Evolutionary conservation across 2,329 filamentous ascomycete species (phyloP), one percentile per base, ranked within the genome.

Genomic region (Talaromyces sp.): DNA sequence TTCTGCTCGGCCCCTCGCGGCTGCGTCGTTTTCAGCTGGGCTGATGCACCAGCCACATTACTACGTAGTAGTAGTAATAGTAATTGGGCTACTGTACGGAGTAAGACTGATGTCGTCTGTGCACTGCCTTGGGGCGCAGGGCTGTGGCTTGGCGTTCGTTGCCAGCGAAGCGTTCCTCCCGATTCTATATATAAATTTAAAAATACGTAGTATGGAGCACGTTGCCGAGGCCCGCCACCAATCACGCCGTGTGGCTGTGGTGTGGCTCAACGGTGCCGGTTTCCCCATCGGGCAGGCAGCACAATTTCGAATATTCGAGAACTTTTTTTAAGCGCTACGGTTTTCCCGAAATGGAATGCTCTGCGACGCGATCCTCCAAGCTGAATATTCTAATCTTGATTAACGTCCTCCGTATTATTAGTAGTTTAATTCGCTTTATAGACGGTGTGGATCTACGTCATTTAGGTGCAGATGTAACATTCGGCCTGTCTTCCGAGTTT

Each of bases 51-150:
- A 47, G 42, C 42, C 42, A 47, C 19, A 19, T 28, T 52, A 2
- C 2, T 33, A n/a, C n/a, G n/a, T n/a, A n/a, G n/a, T n/a, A n/a
- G n/a, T n/a, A n/a, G n/a, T n/a, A n/a, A n/a, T n/a, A 13, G 32
- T 13, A 33, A 13, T 1, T 33, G 32, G 4, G 7, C 2, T 30
- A 30, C 28, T 7, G n/a, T 19, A 7, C 44, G n/a, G 44, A 19
- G 22, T 19, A 11, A 49, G 2, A 30, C 28, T 0, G 44, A 22
- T 49, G 44, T 11, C 9, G 32, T 33, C 13, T 15, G 25, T 17
- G 49, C 25, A 28, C 49, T 1, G 49, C 49, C 60, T 63, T 36
- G 59, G 47, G 33, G 57, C 51, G 55, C 32, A 53, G 62, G 55
- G 32, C 54, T 56, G 36, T 44, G 54, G 54, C 30, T 44, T 56